Evolutionary conservation across 306 rosid species (phyloP).

Genomic region (Begonia masoniana): DNA sequence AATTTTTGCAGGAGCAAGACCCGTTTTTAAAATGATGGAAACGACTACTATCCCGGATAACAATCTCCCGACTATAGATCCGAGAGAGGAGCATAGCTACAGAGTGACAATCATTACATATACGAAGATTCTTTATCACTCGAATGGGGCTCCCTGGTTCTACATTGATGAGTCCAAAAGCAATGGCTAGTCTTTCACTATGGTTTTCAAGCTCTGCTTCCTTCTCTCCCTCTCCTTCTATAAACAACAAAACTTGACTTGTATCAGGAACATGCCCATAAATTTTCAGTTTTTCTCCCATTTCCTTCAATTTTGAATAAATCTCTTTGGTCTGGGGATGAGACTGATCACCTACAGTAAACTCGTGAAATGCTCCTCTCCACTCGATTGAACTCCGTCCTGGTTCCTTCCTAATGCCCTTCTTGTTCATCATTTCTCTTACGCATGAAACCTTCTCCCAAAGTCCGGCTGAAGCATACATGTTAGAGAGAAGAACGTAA

Average conservation of each 20-base stretch:
- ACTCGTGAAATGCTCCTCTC: constrained; percentile 33
- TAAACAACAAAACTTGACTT: constrained; percentile 37
- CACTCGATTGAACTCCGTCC: constrained; percentile 43
- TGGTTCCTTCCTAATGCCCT: constrained; percentile 34
- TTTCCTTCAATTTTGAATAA: constrained; percentile 34
- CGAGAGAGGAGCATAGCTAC: constrained; percentile 38
- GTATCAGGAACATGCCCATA: constrained; percentile 50
- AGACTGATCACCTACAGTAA: constrained; percentile 33
- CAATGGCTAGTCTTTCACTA: constrained; percentile 49
- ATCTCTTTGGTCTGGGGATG: constrained; percentile 34
- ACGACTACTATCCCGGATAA: constrained; percentile 47
- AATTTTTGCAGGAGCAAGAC: constrained; percentile 48
- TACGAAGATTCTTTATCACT: constrained; percentile 44
- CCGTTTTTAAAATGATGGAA: constrained; percentile 56
- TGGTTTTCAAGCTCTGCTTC: constrained; percentile 45
- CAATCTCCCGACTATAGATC: constrained; percentile 25
- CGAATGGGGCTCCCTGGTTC: constrained; percentile 27
- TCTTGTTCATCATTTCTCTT: constrained; percentile 41
- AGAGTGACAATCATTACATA: constrained; percentile 43
- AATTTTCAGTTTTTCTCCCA: constrained; percentile 35
- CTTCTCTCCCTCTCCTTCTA: constrained; percentile 30
- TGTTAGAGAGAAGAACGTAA: constrained; percentile 40
- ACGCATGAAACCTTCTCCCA: constrained; percentile 40
- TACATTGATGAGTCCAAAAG: constrained; percentile 40
- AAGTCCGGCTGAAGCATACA: constrained; percentile 37